Evolutionary conservation across 805 yeast species (phyloP).

Genomic region (Cyberlindnera nakhonratchasimensis): DNA sequence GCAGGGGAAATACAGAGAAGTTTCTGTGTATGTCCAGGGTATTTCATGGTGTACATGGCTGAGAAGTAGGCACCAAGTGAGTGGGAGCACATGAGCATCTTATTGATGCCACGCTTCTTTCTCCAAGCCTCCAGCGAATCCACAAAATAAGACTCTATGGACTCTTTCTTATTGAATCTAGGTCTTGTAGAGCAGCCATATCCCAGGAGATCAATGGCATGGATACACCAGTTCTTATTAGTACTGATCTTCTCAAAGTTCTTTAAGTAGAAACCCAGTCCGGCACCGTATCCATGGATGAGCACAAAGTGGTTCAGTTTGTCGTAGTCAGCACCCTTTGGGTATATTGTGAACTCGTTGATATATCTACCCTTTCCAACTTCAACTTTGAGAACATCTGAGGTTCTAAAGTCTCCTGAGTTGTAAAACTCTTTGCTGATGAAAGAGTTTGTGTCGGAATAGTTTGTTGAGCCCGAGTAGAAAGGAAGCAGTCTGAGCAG

Average conservation of each 20-base stretch:
- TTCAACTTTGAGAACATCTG: conserved; percentile 35
- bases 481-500: conserved; percentile 45
- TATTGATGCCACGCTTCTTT: conserved; percentile 39
- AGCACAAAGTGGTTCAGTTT: conserved; percentile 55
- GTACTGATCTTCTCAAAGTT: conserved; percentile 56
- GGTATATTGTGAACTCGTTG: conserved; percentile 70
- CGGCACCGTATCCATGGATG: conserved; percentile 95
- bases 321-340: conserved; percentile 37
- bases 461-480: conserved; percentile 28
- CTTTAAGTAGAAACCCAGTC: conserved; percentile 77
- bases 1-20: conserved; percentile 88
- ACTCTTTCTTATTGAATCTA: conserved; percentile 39
- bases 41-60: conserved; percentile 58
- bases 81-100: conserved; percentile 71
- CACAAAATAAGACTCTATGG: conserved; percentile 38
- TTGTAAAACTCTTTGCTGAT: conserved; percentile 4
- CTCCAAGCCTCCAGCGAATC: conserved; percentile 68
- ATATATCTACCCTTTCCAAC: conserved; percentile 50
- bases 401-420: conserved; percentile 21
- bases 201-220: conserved; percentile 85
- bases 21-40: conserved; percentile 60
- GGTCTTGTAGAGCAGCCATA: conserved; percentile 90
- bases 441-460: conserved; percentile 23
- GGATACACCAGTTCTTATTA: conserved; percentile 60
- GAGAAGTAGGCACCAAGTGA: conserved; percentile 90